Conservation (phyloP, 2,329 filamentous ascomycete species). For the Calcarisporium arbuscula region DNA sequence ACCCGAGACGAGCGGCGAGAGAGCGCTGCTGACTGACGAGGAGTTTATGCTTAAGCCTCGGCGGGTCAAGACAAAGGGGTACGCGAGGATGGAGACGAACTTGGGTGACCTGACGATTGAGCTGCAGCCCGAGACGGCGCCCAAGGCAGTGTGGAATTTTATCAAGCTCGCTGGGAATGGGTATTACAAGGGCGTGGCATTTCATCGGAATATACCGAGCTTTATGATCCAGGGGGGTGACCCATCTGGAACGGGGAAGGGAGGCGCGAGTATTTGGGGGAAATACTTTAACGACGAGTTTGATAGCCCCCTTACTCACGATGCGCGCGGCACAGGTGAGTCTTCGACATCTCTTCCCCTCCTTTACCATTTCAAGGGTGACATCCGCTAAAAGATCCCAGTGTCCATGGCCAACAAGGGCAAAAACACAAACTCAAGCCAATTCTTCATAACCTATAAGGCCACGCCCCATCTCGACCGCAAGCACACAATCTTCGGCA, state of each 20-base stretch:
- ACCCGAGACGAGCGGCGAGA: conserved; percentile 80
- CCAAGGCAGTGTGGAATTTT: conserved; percentile 96
- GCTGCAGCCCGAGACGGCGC: conserved; percentile 83
- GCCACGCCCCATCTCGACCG: conserved; percentile 78
- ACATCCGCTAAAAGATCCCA: conserved; percentile 8
- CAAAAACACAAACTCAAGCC: conserved; percentile 92
- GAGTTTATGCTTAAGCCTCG: conserved; percentile 94
- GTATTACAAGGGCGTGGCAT: conserved; percentile 77
- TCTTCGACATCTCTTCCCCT: conserved; percentile 6
- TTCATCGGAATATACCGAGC: conserved; percentile 89
- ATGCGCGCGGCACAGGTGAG: conserved; percentile 60
- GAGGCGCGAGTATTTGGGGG: conserved; percentile 87
- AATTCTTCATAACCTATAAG: conserved; percentile 92
- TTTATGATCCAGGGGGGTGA: conserved; percentile 99
- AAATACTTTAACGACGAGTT: conserved; percentile 94
- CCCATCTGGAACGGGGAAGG: conserved; percentile 83
- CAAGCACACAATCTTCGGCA: conserved; percentile 96
- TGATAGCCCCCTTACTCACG: conserved; percentile 81
- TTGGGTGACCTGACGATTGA: conserved; percentile 82
- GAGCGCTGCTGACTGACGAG: conserved; percentile 83
- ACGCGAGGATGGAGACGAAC: conserved; percentile 82
- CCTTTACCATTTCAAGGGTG: conserved; percentile 26
- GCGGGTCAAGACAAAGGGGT: conserved; percentile 83
- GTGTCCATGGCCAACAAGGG: conserved; percentile 96
- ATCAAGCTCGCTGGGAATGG: conserved; percentile 79